phyloP scores from a whole-genome alignment of 495 filamentous ascomycete species.

The Tuber umbilicatum region DNA sequence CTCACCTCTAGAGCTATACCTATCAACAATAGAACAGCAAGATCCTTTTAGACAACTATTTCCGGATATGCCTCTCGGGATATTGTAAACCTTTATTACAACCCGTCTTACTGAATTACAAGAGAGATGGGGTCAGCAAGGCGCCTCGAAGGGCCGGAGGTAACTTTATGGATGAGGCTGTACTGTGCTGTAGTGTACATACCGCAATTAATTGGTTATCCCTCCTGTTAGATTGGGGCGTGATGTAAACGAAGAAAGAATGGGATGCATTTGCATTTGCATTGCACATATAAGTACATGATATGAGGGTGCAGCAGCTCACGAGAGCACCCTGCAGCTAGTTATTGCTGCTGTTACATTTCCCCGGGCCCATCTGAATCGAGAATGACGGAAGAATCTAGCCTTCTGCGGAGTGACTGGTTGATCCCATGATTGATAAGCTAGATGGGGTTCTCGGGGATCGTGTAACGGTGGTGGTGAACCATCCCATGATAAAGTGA shows the following conservation, averaged over 20 bases:
- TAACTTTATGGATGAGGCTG: too few relatives aligned
- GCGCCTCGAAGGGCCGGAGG: too few relatives aligned
- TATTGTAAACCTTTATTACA: too few relatives aligned
- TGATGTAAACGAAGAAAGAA: background rate
- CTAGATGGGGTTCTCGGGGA: background rate
- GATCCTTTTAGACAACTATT: too few relatives aligned
- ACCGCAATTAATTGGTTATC: background rate
- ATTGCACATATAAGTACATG: background rate
- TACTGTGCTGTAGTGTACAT: background rate
- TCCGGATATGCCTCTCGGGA: too few relatives aligned
- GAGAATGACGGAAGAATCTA: background rate
- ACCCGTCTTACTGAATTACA: too few relatives aligned
- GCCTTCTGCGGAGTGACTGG: background rate
- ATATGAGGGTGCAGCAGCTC: background rate
- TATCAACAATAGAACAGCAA: too few relatives aligned
- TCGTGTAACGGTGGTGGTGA: background rate
- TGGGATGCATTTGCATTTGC: background rate
- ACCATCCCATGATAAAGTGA: background rate
- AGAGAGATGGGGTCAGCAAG: too few relatives aligned
- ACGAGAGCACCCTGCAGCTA: background rate
- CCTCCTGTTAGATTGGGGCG: background rate
- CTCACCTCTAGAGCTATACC: too few relatives aligned
- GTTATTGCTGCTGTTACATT: background rate
- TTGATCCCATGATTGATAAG: slow-evolving; percentile 6
- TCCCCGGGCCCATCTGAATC: background rate